A percentile compares a stretch with the other conserved stretches of the same genome.
phyloP scores from a whole-genome alignment of 768 basidiomycete genomes.

The Lactarius evosmus region DNA sequence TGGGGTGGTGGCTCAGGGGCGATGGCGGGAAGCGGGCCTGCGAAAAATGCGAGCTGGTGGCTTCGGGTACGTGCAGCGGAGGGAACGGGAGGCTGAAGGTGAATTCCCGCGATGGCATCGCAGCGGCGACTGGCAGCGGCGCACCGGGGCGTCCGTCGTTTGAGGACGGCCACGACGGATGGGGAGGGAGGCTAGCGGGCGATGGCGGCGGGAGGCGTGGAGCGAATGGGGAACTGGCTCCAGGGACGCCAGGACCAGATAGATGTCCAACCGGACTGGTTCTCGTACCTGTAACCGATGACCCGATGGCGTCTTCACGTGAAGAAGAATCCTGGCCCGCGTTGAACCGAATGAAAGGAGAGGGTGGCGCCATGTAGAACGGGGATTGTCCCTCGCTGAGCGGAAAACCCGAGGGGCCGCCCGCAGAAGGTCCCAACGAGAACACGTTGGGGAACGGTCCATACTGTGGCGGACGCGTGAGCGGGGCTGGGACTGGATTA shows the following conservation, averaged over 20 bases:
- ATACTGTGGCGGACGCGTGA: conserved; percentile 57
- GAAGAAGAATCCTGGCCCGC: background rate
- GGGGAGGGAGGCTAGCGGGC: background rate
- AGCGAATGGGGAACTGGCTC: conserved; percentile 13
- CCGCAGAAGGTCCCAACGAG: conserved; percentile 33
- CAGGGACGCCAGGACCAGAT: conserved; percentile 28
- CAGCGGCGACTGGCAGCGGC: background rate
- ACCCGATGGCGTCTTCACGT: conserved; percentile 1
- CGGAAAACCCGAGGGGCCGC: conserved; percentile 27
- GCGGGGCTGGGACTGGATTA: conserved; percentile 50
- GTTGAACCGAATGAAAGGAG: conserved; percentile 15
- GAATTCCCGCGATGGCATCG: conserved; percentile 15
- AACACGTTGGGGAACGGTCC: conserved; percentile 54
- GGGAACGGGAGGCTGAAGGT: conserved; percentile 24
- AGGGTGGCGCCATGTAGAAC: conserved; percentile 8
- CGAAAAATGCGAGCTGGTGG: background rate
- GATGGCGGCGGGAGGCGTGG: conserved; percentile 5
- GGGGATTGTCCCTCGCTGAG: conserved; percentile 22
- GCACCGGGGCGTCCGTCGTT: background rate
- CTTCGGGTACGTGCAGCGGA: conserved; percentile 18
- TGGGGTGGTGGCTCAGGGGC: background rate
- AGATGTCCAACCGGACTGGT: conserved; percentile 14
- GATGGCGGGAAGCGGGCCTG: conserved; percentile 4
- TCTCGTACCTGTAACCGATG: conserved; percentile 5
- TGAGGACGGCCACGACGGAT: background rate